Evolutionary conservation across 2,329 filamentous ascomycete genomes (phyloP).

Genomic region (Apiospora rasikravindrae): DNA sequence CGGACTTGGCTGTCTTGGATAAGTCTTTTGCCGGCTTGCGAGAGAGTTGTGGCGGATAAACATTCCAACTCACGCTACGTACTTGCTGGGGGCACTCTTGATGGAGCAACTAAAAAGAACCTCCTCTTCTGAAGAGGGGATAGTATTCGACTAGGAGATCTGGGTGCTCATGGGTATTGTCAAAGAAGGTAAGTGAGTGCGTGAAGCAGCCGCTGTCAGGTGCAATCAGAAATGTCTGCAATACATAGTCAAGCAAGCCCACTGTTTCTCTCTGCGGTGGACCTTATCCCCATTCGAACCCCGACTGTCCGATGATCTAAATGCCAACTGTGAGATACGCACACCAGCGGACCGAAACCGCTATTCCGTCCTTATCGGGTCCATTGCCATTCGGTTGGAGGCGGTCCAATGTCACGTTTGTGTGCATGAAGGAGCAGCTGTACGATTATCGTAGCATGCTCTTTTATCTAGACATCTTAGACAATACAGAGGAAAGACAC

Average conservation of each 20-base stretch:
- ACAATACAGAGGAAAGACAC: too few species aligned
- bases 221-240: neutral
- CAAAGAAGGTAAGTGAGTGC: neutral
- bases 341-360: slow-evolving; percentile 18
- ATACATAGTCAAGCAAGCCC: neutral
- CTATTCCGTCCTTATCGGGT: neutral
- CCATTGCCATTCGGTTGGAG: slow-evolving; percentile 8
- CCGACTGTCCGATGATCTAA: neutral
- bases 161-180: neutral
- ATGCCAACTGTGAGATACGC: neutral
- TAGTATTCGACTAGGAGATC: neutral
- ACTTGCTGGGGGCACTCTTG: neutral
- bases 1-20: neutral
- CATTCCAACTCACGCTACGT: neutral
- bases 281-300: neutral
- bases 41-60: neutral
- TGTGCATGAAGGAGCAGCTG: neutral
- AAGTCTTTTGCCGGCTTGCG: neutral
- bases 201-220: neutral
- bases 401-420: neutral
- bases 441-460: neutral
- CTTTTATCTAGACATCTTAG: too few species aligned
- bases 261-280: neutral
- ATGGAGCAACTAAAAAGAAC: too few species aligned
- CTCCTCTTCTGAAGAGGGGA: neutral